Evolutionary conservation across 2,329 filamentous ascomycete genomes (phyloP).

Genomic region (Penicillium sp.): DNA sequence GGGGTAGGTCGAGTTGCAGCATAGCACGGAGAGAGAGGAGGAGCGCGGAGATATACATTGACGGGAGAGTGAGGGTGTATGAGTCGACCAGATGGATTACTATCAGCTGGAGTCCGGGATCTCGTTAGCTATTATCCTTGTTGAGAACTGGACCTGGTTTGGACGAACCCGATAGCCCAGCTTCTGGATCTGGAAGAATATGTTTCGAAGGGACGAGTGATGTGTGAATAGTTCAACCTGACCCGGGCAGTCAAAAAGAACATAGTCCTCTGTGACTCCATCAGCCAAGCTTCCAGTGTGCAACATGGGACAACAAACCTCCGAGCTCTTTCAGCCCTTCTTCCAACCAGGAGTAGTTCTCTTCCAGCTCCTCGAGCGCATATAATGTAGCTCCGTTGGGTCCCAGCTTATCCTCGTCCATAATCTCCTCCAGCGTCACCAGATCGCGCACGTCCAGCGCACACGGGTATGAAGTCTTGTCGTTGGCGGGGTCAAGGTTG

Average conservation of each 20-base stretch:
- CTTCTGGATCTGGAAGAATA: slow-evolving; percentile 88
- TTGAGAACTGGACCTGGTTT: not conserved
- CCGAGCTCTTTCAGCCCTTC: slow-evolving; percentile 72
- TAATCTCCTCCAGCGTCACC: slow-evolving; percentile 89
- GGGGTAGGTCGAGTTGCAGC: slow-evolving; percentile 96
- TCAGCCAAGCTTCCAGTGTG: not conserved
- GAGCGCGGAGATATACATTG: slow-evolving; percentile 90
- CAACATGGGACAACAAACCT: slow-evolving; percentile 40
- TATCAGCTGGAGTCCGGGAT: slow-evolving; percentile 64
- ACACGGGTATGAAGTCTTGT: slow-evolving; percentile 81
- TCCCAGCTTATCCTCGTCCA: slow-evolving; percentile 84
- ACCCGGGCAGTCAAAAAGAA: slow-evolving; percentile 93
- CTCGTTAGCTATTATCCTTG: slow-evolving; percentile 6
- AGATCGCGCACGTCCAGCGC: slow-evolving; percentile 87
- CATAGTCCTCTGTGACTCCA: slow-evolving; percentile 69
- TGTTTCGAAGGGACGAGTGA: slow-evolving; percentile 84
- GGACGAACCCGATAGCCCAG: slow-evolving; percentile 78
- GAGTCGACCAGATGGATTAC: slow-evolving; percentile 92
- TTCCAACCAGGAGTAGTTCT: slow-evolving; percentile 91
- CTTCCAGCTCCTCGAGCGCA: slow-evolving; percentile 89
- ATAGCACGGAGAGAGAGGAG: slow-evolving; percentile 91
- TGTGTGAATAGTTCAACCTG: slow-evolving; percentile 98
- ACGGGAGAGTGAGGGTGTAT: slow-evolving; percentile 87
- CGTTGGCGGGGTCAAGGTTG: slow-evolving; percentile 96
- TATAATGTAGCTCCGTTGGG: slow-evolving; percentile 92